Percentiles rank a stretch among this genome's conserved stretches.
Evolutionary conservation across 176 grass and related monocot genomes (phyloP).

Genomic region (Oryza brachyantha): DNA sequence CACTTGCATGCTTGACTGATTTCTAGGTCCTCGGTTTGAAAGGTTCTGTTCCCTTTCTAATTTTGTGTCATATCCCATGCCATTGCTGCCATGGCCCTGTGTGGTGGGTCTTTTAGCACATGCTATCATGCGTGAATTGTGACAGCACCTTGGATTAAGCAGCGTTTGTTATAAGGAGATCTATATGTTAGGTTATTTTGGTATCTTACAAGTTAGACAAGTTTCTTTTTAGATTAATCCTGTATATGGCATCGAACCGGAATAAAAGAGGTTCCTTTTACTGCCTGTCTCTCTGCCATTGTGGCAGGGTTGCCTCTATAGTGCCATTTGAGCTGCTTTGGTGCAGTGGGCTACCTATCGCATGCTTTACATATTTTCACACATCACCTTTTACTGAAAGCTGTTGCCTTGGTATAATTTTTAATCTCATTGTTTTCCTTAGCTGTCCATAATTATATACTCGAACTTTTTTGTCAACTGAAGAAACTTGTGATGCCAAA

Average conservation of each 20-base stretch:
- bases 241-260: background rate
- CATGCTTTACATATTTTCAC: background rate
- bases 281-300: background rate
- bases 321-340: background rate
- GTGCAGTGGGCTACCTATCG: background rate
- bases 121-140: background rate
- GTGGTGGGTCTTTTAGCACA: background rate
- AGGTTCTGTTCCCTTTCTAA: background rate
- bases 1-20: constrained; percentile 8
- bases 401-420: background rate
- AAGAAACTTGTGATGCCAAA: background rate
- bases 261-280: background rate
- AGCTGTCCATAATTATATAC: constrained; percentile 14
- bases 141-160: background rate
- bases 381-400: constrained; percentile 1
- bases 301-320: background rate
- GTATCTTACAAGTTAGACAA: background rate
- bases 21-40: background rate
- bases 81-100: background rate
- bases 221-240: background rate
- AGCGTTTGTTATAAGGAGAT: background rate
- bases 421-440: background rate
- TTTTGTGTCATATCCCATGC: background rate
- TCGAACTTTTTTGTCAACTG: background rate
- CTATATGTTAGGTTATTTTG: background rate